Evolutionary conservation across 352 stramenopile species (phyloP), one percentile per base, ranked within the genome.

Genomic region (Globisporangium heterothallicum): DNA sequence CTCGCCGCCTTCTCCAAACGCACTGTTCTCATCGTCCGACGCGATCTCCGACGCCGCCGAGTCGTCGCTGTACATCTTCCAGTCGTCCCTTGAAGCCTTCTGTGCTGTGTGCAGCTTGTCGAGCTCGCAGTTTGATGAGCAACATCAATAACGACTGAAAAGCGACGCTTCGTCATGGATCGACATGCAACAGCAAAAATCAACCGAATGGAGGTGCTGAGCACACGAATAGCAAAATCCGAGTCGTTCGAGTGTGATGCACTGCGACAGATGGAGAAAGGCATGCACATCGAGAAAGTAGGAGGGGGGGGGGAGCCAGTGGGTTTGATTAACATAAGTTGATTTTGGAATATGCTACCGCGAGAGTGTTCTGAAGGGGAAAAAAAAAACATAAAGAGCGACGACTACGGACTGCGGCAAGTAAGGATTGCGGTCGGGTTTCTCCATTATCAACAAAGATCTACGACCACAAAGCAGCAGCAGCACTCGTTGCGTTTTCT

Each of bases 41-140:
- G 70, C 69, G 48, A 89, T 70, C 55, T 89, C 78, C 8, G 67
- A 85, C 10, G 78, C 78, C 1, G 56, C 73, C 60, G 73, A 86
- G 64, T 84, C 75, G 74, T 87, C 78, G 56, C 78, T 89, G 64
- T 86, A 70, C 73, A 87, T 85, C 6, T n/a, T 48, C n/a, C 34
- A n/a, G n/a, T n/a, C n/a, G n/a, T n/a, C n/a, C n/a, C n/a, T n/a
- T n/a, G n/a, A n/a, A n/a, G n/a, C n/a, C n/a, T n/a, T n/a, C n/a
- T n/a, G n/a, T n/a, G n/a, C n/a, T n/a, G n/a, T n/a, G n/a, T n/a
- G n/a, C n/a, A n/a, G n/a, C n/a, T n/a, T n/a, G n/a, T n/a, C n/a
- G n/a, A n/a, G n/a, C n/a, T n/a, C n/a, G n/a, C n/a, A n/a, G n/a
- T n/a, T n/a, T n/a, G n/a, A n/a, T n/a, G n/a, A n/a, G n/a, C n/a